Base-by-base conservation (phyloP, 73 alveolate species). In the Paramecium pentaurelia region DNA sequence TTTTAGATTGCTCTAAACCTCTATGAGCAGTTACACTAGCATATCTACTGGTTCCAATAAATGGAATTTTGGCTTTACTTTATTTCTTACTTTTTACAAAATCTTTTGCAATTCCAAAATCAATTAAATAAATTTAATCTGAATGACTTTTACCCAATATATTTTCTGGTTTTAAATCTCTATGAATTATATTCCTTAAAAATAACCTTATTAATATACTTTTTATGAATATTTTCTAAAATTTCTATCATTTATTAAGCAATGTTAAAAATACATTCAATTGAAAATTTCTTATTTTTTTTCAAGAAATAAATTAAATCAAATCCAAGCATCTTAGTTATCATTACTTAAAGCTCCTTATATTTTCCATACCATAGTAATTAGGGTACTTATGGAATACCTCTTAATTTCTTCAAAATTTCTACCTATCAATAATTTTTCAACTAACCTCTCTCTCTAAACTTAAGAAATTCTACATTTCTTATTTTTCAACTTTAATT, bases 291-390 rank as follows among this genome's bases (percentile, higher is more conserved):
- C 73, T 80, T 80, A 25, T 27, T 1, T 80, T 47, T 80, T 36
- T 80, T 80, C 58, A 25, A 22, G 38, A 38, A 80, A 22, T 80
- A 47, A 80, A 42, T 27, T 44, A 80, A 42, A 47, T 80, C 91
- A 32, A 22, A 97, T 47, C 99, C 99, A 11, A 97, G 92, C 47
- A 96, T 77, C 12, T 95, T 97, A 54, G 96, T 96, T 20, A 97
- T 97, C 97, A 97, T 93, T 32, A 96, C 93, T 64, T 94, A 85
- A 28, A 75, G 40, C 11, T 58, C 93, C 10, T 95, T 93, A 27
- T 64, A 85, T 18, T 44, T 32, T 14, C 97, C 97, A 93, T 64
- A 58, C 96, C 97, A 95, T 16, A 86, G 54, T 12, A 95, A 28
- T 77, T 93, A 58, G 6, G 97, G 97, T 10, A 95, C 84, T 27